These are phyloP conservation scores for Colletotrichum cereale DNA, from an alignment of 2,329 filamentous ascomycete genomes.

Conservation along the genomic window DNA sequence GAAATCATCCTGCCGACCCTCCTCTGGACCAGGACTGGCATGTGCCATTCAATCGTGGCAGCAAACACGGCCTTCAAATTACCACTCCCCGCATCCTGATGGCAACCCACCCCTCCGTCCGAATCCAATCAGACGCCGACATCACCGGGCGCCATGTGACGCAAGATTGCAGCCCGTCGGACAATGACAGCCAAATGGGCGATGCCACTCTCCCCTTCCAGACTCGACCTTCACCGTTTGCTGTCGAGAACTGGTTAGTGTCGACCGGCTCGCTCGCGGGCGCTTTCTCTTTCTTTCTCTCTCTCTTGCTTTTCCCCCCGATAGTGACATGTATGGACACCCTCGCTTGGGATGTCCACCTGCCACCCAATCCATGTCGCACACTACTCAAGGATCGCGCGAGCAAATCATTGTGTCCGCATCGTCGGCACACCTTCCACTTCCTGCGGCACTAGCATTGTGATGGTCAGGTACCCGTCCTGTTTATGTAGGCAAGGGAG, in stretches of 20 bases:
- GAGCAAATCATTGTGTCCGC: slow-evolving; percentile 24
- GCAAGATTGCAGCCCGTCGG: slow-evolving; percentile 34
- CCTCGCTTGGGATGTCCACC: slow-evolving; percentile 2
- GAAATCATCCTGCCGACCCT: slow-evolving; percentile 15
- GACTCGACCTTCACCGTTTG: not conserved
- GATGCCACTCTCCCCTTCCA: not conserved
- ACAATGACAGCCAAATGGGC: not conserved
- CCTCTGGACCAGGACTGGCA: not conserved
- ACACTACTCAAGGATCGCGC: not conserved
- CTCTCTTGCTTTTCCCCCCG: not conserved
- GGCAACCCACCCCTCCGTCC: slow-evolving; percentile 24
- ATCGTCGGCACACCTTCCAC: slow-evolving; percentile 28
- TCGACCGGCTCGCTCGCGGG: not conserved
- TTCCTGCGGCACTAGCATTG: slow-evolving; percentile 17
- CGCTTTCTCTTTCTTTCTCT: no score
- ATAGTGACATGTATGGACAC: not conserved
- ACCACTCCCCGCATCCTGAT: slow-evolving; percentile 37
- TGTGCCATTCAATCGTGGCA: slow-evolving; percentile 17
- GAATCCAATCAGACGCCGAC: slow-evolving; percentile 31
- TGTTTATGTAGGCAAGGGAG: not conserved
- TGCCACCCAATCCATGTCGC: slow-evolving; percentile 16
- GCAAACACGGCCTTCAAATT: slow-evolving; percentile 9
- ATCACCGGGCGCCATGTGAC: slow-evolving; percentile 38
- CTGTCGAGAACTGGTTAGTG: not conserved
- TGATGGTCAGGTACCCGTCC: slow-evolving; percentile 23